phyloP scores from a whole-genome alignment of 345 rosid species.

The Rhodamnia rubescens region DNA sequence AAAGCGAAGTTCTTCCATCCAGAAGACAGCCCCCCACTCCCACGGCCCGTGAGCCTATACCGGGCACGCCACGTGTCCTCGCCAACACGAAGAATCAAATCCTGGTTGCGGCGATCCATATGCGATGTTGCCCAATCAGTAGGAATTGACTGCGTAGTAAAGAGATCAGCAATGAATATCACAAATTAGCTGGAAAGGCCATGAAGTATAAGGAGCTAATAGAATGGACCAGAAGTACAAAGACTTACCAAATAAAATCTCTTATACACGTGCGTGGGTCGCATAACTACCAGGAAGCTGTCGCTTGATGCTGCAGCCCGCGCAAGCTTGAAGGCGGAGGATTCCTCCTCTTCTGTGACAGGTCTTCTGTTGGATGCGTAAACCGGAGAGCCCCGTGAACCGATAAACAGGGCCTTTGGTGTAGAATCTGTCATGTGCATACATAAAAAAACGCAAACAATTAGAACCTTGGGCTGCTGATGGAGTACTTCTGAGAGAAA shows the following conservation, averaged over 20 bases:
- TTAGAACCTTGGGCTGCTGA: background rate
- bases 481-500: background rate
- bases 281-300: slow-evolving; percentile 31
- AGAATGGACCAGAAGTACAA: background rate
- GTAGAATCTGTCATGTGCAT: background rate
- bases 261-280: slow-evolving; percentile 24
- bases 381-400: background rate
- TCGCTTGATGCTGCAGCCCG: slow-evolving; percentile 10
- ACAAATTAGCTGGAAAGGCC: background rate
- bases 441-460: background rate
- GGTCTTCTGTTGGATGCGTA: slow-evolving; percentile 20
- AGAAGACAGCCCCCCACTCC: slow-evolving; percentile 23
- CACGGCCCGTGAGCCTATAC: slow-evolving; percentile 3
- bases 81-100: slow-evolving; percentile 17
- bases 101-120: slow-evolving; percentile 15
- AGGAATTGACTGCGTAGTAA: slow-evolving; percentile 24
- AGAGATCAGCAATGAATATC: background rate
- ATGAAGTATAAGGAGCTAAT: background rate
- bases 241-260: slow-evolving; percentile 27
- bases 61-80: slow-evolving; percentile 22
- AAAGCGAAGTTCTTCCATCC: slow-evolving; percentile 44
- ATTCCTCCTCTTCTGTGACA: slow-evolving; percentile 19
- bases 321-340: slow-evolving; percentile 17
- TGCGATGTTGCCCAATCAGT: slow-evolving; percentile 17
- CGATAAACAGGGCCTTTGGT: background rate